Percentiles rank a stretch among this genome's conserved stretches.
Evolutionary conservation across 1,284 basidiomycete species (phyloP).

Genomic region (Marasmius tenuissimus): DNA sequence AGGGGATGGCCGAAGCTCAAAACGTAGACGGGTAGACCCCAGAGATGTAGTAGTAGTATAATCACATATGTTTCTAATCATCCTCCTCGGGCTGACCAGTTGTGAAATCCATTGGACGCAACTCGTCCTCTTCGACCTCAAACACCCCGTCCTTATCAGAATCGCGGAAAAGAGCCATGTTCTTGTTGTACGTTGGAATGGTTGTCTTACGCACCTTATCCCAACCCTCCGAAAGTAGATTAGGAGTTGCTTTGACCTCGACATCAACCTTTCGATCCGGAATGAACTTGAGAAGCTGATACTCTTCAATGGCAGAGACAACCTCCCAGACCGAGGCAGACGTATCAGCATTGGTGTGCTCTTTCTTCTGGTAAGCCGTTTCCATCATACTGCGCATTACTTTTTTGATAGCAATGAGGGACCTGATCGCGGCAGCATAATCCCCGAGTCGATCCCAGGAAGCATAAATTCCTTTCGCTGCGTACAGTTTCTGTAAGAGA

Average conservation of each 20-base stretch:
- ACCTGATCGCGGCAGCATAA: too few relatives aligned
- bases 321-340: too few relatives aligned
- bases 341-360: too few relatives aligned
- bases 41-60: background rate
- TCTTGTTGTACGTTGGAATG: background rate
- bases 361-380: too few relatives aligned
- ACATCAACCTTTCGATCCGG: background rate
- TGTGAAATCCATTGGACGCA: background rate
- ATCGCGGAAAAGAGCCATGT: background rate
- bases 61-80: background rate
- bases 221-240: too few relatives aligned
- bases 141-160: too few relatives aligned
- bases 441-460: too few relatives aligned
- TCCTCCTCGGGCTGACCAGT: too few relatives aligned
- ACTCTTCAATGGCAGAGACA: too few relatives aligned
- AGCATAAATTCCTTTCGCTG: too few relatives aligned
- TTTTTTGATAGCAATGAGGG: background rate
- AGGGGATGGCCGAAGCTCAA: background rate
- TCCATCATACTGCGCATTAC: background rate
- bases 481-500: background rate
- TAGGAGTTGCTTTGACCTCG: background rate
- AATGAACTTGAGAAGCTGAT: background rate
- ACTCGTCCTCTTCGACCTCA: background rate
- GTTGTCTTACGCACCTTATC: too few relatives aligned
- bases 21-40: background rate